Evolutionary conservation across 495 filamentous ascomycete genomes (phyloP), one percentile per base, ranked within the genome.

Genomic region (Xylaria nigripes): DNA sequence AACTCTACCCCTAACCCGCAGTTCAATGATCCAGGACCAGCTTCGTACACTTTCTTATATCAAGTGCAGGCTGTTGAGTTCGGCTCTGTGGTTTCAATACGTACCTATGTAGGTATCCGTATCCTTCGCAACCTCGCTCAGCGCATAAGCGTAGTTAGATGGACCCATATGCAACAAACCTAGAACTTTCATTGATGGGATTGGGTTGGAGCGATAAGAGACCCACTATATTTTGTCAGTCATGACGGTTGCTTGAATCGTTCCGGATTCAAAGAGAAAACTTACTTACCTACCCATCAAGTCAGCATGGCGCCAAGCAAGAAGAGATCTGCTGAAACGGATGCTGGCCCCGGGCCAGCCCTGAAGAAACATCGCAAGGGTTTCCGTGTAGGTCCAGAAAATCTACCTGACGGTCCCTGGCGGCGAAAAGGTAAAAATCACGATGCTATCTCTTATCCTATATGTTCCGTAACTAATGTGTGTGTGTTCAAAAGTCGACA

Each of bases 341-440:
- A 75, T 46, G 70, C 71, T 36, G 63, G 65, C 25, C 30, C 57
- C 19, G 51, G 58, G 45, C 67, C 70, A 55, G 67, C 63, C 12
- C 59, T 64, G 25, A 79, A 75, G 72, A 81, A 73, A 59, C 67
- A 61, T 57, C 74, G 64, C 48, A 76, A 72, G 30, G 76, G 76
- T 45, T 81, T 81, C 74, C 81, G 80, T 15, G 85, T 96, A 43
- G 93, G 92, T 2, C 93, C 93, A 44, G 89, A 85, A 42, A 95
- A 96, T 66, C 77, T 98, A 16, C 93, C 93, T 22, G 92, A 97
- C 69, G 93, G 93, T 34, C 84, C 86, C 16, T 87, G 94, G 80
- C 82, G 83, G 61, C 87, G 93, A 55, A 96, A 96, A 80, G 81
- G 91, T 93, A 69, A 49, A 60, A 40, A 18, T 8, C 36, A 36